Percentiles rank a stretch among this genome's conserved stretches.
Evolutionary conservation across 179 eudicot genomes (phyloP).

Genomic region (Heliamphora pulchella): DNA sequence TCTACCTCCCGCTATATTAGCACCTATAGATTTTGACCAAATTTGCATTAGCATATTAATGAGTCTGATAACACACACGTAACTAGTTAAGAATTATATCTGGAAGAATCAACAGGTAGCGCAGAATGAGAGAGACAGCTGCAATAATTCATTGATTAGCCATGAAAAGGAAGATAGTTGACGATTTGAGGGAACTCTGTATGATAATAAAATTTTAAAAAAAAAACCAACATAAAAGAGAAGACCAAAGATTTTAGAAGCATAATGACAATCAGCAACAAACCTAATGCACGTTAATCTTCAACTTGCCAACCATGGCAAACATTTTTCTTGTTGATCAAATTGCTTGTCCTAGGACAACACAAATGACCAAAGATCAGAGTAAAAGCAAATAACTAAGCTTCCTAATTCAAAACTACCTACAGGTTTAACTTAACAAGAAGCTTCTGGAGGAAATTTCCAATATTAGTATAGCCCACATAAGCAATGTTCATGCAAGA

Average conservation of each 20-base stretch:
- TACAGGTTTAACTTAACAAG: neutral
- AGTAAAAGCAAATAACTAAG: neutral
- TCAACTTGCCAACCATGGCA: neutral
- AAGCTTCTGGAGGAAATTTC: neutral
- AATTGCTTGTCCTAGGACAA: neutral
- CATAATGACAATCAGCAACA: neutral
- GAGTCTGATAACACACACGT: neutral
- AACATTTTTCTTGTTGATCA: neutral
- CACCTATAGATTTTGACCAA: constrained; percentile 38
- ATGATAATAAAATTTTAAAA: neutral
- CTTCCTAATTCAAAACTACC: neutral
- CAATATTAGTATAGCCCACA: neutral
- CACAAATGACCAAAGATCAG: neutral
- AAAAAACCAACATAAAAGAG: neutral
- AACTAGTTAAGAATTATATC: neutral
- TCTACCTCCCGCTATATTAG: constrained; percentile 94
- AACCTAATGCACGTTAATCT: neutral
- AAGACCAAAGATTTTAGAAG: neutral
- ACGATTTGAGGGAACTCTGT: neutral
- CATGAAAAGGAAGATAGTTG: neutral
- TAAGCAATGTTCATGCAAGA: neutral
- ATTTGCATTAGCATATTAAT: constrained; percentile 9
- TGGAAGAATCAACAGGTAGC: neutral
- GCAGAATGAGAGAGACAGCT: neutral
- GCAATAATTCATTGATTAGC: neutral